phyloP scores from a whole-genome alignment of 208 protist species.

The Leptomonas pyrrhocoris region DNA sequence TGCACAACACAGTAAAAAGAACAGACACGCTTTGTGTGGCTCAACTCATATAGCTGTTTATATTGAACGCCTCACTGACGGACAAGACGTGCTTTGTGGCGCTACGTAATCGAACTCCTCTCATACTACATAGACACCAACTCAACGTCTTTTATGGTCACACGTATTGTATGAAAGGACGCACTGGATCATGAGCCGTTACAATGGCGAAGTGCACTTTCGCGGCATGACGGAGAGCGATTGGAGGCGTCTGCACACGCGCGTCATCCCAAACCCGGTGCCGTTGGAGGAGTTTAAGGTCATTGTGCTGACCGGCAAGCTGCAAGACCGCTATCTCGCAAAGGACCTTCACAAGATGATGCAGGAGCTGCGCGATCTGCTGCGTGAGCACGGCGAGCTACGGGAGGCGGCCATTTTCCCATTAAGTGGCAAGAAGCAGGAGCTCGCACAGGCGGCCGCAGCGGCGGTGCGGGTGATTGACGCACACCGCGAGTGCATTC shows the following conservation, averaged over 20 bases:
- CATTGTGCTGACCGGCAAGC: slow-evolving; percentile 37
- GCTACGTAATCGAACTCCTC: too few species aligned
- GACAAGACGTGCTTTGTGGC: too few species aligned
- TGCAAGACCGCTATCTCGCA: slow-evolving; percentile 58
- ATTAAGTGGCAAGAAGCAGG: slow-evolving; percentile 53
- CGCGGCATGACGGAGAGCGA: slow-evolving; percentile 45
- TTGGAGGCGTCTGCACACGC: slow-evolving; percentile 62
- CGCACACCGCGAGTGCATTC: slow-evolving; percentile 10
- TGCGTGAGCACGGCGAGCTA: slow-evolving; percentile 73
- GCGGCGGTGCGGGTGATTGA: slow-evolving; percentile 50
- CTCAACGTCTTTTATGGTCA: too few species aligned
- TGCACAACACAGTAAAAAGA: too few species aligned
- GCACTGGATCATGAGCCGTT: background rate
- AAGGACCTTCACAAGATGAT: slow-evolving; percentile 77
- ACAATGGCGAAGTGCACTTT: slow-evolving; percentile 10
- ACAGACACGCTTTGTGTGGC: too few species aligned
- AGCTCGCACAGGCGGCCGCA: slow-evolving; percentile 48
- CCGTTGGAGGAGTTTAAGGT: slow-evolving; percentile 56
- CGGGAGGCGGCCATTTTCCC: slow-evolving; percentile 49
- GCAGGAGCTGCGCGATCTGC: slow-evolving; percentile 65
- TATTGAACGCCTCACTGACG: too few species aligned
- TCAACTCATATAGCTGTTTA: too few species aligned
- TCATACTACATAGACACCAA: too few species aligned
- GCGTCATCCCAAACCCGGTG: slow-evolving; percentile 66
- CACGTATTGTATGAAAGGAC: too few species aligned